A percentile compares a stretch with the other conserved stretches of the same genome.
phyloP scores from a whole-genome alignment of 2,329 filamentous ascomycete genomes.

The Orbilia brochopaga region DNA sequence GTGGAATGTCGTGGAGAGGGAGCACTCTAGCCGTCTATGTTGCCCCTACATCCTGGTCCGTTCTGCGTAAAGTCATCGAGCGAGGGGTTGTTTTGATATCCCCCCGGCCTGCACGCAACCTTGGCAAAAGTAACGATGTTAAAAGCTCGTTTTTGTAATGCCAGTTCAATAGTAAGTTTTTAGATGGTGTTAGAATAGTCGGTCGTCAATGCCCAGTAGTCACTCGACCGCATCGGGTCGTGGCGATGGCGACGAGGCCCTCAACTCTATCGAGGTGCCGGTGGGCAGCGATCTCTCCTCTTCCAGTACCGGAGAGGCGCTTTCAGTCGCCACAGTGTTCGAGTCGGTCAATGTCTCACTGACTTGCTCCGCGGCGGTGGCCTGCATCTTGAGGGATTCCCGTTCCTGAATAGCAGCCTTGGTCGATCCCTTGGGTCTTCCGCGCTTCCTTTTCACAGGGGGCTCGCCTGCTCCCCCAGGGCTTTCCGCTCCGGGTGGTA shows the following conservation, averaged over 20 bases:
- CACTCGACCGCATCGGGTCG: constrained; percentile 11
- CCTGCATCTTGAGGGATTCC: constrained; percentile 49
- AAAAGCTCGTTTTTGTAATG: neutral
- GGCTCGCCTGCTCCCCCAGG: constrained; percentile 37
- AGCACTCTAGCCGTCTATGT: neutral
- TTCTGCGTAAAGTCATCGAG: neutral
- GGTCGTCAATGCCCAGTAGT: neutral
- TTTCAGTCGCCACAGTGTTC: constrained; percentile 31
- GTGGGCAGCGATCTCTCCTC: constrained; percentile 42
- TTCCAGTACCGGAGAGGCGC: constrained; percentile 44
- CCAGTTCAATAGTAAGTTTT: neutral
- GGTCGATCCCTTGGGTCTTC: constrained; percentile 46
- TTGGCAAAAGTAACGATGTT: neutral
- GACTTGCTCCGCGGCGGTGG: constrained; percentile 47
- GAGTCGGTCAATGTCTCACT: constrained; percentile 45
- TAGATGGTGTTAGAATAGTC: neutral
- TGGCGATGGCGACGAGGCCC: constrained; percentile 43
- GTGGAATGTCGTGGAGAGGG: neutral
- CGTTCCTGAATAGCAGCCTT: constrained; percentile 50
- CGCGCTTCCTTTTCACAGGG: constrained; percentile 46
- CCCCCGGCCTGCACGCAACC: neutral
- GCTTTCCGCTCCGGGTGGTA: constrained; percentile 19
- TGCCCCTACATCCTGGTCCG: neutral
- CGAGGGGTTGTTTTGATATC: too few relatives aligned
- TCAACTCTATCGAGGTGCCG: constrained; percentile 41